Conservation (phyloP, 257 asterid genomes). For the Penstemon eatonii region DNA sequence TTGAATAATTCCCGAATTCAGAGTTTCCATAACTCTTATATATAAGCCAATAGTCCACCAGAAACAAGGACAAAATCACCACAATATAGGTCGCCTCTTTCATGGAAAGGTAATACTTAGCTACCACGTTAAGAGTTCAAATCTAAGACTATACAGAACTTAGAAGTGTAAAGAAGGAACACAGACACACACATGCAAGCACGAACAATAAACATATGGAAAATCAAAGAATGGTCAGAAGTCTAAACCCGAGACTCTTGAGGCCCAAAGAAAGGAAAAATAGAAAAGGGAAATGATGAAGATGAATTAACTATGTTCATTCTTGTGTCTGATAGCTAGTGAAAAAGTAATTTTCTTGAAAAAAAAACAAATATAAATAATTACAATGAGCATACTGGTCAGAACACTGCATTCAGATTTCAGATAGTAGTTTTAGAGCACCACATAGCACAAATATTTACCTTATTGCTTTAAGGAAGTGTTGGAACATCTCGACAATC, state of each 20-base stretch:
- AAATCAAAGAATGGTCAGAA: background rate
- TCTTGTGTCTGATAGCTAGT: slow-evolving; percentile 1
- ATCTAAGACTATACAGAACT: background rate
- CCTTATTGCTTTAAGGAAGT: slow-evolving; percentile 80
- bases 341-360: background rate
- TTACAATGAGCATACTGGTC: slow-evolving; percentile 2
- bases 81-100: slow-evolving; percentile 2
- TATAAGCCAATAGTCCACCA: background rate
- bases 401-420: slow-evolving; percentile 16
- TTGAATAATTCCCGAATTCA: no score
- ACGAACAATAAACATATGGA: background rate
- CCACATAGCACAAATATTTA: slow-evolving; percentile 27
- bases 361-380: slow-evolving; percentile 7
- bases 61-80: background rate
- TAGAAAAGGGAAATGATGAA: background rate
- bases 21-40: background rate
- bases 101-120: slow-evolving; percentile 8
- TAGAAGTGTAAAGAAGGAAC: background rate
- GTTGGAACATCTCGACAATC: slow-evolving; percentile 84
- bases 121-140: background rate
- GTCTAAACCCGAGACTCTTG: background rate
- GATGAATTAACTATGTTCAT: background rate
- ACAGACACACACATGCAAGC: background rate
- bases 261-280: background rate
- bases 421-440: slow-evolving; percentile 16